Percentiles rank a stretch among this genome's conserved stretches.
Evolutionary conservation across 805 yeast genomes (phyloP).

Genomic region (Candida silvicultrix): DNA sequence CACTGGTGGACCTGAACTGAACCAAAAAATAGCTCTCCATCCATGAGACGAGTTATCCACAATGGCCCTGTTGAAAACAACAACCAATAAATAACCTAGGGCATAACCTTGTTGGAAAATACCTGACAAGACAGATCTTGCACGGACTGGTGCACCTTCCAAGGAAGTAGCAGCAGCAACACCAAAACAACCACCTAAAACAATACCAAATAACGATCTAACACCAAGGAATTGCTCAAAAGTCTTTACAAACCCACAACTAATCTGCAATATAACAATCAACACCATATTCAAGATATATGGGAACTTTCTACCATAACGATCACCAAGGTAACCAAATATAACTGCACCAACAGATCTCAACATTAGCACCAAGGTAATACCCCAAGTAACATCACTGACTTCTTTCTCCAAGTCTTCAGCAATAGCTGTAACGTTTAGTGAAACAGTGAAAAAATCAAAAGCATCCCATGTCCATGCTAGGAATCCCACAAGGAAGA

Average conservation of each 20-base stretch:
- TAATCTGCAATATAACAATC: constrained; percentile 50
- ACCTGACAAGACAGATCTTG: constrained; percentile 58
- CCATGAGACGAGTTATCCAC: constrained; percentile 43
- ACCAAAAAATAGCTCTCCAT: constrained; percentile 68
- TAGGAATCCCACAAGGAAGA: constrained; percentile 44
- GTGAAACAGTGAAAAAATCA: constrained; percentile 53
- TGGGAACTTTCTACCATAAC: constrained; percentile 58
- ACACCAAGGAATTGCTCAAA: constrained; percentile 55
- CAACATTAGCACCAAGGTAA: constrained; percentile 62
- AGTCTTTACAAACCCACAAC: constrained; percentile 54
- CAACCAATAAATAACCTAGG: constrained; percentile 60
- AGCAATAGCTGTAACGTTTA: constrained; percentile 45
- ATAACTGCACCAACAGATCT: constrained; percentile 59
- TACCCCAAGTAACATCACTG: constrained; percentile 48
- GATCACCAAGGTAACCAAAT: constrained; percentile 57
- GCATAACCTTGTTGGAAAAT: constrained; percentile 79
- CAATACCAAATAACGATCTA: constrained; percentile 54
- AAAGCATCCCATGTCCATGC: constrained; percentile 67
- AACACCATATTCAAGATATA: constrained; percentile 37
- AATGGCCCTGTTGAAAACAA: constrained; percentile 58
- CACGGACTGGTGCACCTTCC: constrained; percentile 44
- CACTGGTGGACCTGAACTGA: constrained; percentile 53
- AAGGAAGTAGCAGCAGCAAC: constrained; percentile 36
- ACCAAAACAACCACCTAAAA: constrained; percentile 46
- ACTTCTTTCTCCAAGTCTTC: constrained; percentile 35